Base-by-base conservation (phyloP, 192 early-diverging fungal species). In the Hyaloraphidium curvatum region DNA sequence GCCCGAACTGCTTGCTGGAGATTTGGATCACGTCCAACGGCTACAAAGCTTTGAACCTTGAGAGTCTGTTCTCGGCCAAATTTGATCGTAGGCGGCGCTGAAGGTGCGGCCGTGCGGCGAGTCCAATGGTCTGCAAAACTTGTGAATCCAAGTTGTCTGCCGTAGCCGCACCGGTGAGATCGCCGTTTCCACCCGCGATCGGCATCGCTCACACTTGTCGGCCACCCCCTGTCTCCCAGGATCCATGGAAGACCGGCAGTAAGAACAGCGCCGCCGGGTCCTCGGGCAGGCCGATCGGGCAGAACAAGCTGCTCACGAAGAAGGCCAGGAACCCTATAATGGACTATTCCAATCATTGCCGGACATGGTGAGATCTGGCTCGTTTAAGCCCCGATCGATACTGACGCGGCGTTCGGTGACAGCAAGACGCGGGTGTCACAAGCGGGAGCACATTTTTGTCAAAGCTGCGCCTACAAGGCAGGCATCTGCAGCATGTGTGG, bases 261-360 rank as follows among this genome's bases (percentile, higher is more conserved):
- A 13, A 16, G 21, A 59, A 40, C 28, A 25, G 28, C 30, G 19
- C 28, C 28, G 39, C 40, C 23, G 57, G 52, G 5, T 33, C 55
- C 21, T 14, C 51, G 11, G 50, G 41, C 9, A 55, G 64, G 13
- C 58, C 53, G 29, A 14, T 58, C 23, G 61, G 61, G 35, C 56
- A 62, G 37, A 68, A 71, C 50, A 71, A 59, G 31, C 63, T 67
- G 11, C 62, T 67, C 2, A 67, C 69, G 28, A 29, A 50, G 21
- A 63, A 61, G 39, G 59, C 54, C 37, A 48, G 25, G 23, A 48
- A 48, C 7, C 14, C 14, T 14, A 22, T 48, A 7, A 7, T 11
- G 33, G 33, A 37, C 7, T 7, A n/a, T n/a, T 7, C 33, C 33
- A 37, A 37, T n/a, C n/a, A 37, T 37, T 37, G 33, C 33, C 33